Conservation (phyloP, 305 asterid genomes). For the Solanum aculeatissimum region DNA sequence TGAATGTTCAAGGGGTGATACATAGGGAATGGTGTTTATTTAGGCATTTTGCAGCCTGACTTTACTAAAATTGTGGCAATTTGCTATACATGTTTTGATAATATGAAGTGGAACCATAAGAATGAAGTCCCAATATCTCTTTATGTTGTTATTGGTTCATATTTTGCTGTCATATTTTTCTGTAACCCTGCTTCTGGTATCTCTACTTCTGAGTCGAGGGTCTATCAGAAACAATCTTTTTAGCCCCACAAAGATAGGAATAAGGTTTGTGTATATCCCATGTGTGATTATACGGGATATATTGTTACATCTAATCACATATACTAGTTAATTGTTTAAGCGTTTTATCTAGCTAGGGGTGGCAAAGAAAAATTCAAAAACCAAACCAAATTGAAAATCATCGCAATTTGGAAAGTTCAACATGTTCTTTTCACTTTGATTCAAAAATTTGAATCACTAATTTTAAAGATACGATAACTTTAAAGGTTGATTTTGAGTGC, state of each 20-base stretch:
- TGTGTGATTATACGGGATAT: background rate
- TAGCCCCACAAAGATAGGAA: background rate
- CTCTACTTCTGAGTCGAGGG: background rate
- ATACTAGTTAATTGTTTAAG: background rate
- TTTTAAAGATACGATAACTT: background rate
- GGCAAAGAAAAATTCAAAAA: background rate
- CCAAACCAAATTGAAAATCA: background rate
- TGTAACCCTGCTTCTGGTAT: background rate
- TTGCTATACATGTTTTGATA: background rate
- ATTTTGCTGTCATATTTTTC: background rate
- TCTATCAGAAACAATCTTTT: background rate
- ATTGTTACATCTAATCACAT: background rate
- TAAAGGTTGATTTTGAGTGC: background rate
- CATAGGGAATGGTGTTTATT: background rate
- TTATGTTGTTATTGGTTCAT: background rate
- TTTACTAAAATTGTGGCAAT: background rate
- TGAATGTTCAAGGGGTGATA: background rate
- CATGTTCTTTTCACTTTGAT: background rate
- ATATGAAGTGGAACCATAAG: background rate
- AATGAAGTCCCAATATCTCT: background rate
- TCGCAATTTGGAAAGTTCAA: background rate
- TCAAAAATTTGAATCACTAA: background rate
- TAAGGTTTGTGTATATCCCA: background rate
- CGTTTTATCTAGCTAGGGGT: background rate
- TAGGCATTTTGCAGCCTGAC: background rate